These are phyloP conservation scores for Hymenoscyphus albidus DNA, from an alignment of 2,329 filamentous ascomycete genomes.

Conservation along the genomic window DNA sequence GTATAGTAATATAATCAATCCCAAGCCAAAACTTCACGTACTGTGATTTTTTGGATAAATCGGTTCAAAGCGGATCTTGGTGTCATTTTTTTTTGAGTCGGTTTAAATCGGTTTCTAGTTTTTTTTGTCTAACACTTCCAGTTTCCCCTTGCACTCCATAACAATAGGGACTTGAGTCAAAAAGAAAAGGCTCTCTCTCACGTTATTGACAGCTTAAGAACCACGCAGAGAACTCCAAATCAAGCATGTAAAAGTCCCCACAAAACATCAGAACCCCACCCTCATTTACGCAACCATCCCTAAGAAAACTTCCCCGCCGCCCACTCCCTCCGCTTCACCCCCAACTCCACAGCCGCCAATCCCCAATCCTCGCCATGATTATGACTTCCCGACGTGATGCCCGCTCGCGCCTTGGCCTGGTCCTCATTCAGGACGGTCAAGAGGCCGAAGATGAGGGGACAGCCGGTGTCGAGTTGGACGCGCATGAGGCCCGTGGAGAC, in stretches of 20 bases:
- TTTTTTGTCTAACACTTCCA: slow-evolving; percentile 5
- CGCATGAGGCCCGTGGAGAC: slow-evolving; percentile 92
- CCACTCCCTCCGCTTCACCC: slow-evolving; percentile 82
- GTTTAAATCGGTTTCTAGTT: not conserved
- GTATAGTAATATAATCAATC: slow-evolving; percentile 20
- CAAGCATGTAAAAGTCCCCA: not conserved
- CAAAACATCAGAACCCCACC: not conserved
- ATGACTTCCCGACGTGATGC: slow-evolving; percentile 75
- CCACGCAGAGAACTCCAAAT: not conserved
- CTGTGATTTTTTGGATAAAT: not conserved
- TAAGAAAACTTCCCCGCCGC: slow-evolving; percentile 40
- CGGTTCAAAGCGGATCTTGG: not conserved
- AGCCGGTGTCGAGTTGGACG: slow-evolving; percentile 81
- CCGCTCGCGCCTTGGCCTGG: slow-evolving; percentile 81
- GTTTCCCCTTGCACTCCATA: not conserved
- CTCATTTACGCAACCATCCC: not conserved
- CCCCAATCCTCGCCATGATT: slow-evolving; percentile 99
- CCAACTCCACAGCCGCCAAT: slow-evolving; percentile 88
- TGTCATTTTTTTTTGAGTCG: not conserved
- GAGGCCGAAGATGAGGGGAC: slow-evolving; percentile 89
- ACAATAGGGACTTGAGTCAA: not conserved
- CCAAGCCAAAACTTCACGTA: not conserved
- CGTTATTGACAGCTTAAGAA: not conserved
- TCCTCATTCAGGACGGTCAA: slow-evolving; percentile 85
- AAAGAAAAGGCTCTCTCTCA: not conserved